Conservation (phyloP, 2,329 filamentous ascomycete genomes). For the Elsinoe fawcettii region DNA sequence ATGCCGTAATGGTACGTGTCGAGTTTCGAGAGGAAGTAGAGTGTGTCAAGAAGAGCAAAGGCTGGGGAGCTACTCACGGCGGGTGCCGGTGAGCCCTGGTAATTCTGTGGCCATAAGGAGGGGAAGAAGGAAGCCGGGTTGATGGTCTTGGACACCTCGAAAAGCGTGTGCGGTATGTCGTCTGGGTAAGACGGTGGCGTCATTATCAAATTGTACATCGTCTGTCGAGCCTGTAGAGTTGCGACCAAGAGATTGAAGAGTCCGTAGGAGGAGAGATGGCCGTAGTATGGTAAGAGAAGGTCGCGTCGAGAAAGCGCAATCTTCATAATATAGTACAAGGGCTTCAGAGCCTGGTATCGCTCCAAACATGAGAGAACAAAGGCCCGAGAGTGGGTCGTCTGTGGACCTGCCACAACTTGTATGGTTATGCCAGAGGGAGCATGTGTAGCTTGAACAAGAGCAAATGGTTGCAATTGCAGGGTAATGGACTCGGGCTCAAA, state of each 20-base stretch:
- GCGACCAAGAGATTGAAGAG: conserved; percentile 52
- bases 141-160: neutral
- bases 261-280: conserved; percentile 48
- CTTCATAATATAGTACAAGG: conserved; percentile 45
- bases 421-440: conserved; percentile 42
- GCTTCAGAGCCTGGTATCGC: conserved; percentile 42
- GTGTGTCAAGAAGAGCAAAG: conserved; percentile 40
- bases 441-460: conserved; percentile 40
- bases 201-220: conserved; percentile 16
- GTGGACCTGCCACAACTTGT: conserved; percentile 44
- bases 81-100: conserved; percentile 21
- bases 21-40: conserved; percentile 44
- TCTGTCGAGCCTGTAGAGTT: conserved; percentile 39
- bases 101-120: conserved; percentile 15
- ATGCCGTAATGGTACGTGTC: conserved; percentile 42
- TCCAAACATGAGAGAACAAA: conserved; percentile 41
- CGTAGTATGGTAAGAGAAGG: conserved; percentile 40
- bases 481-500: conserved; percentile 16
- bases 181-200: neutral
- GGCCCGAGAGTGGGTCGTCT: conserved; percentile 34
- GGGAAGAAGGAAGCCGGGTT: conserved; percentile 9
- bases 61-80: conserved; percentile 27
- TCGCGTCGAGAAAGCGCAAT: conserved; percentile 44
- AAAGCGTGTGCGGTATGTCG: neutral
- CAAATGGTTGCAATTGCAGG: conserved; percentile 30